Evolutionary conservation across 1,284 basidiomycete species (phyloP), one percentile per base, ranked within the genome.

Genomic region (Tilletia caries): DNA sequence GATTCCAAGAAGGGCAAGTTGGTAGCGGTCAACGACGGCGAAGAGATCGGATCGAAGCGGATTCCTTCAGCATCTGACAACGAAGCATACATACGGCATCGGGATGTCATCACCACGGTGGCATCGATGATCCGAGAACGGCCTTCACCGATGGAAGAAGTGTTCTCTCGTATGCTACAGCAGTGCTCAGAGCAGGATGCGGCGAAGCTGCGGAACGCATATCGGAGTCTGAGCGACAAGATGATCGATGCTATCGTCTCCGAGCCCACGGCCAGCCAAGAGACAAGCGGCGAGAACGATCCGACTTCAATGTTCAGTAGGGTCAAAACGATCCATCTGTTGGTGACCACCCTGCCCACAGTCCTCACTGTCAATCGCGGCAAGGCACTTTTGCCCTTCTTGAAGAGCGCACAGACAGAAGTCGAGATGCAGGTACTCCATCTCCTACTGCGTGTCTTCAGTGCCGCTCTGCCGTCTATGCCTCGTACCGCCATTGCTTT

Each of bases 231-330:
- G 33, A 92, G 91, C 73, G 92, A 94, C 77, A 87, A 88, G 0
- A 84, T 98, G 74, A 92, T 97, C 67, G 91, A 93, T 79, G 89
- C 89, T 15, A 86, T 98, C 20, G 91, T 95, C 3, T 94, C 95
- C 83, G 91, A 90, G 0, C 89, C 58, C 15, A 34, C 58, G 32
- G 15, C 32, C 32, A 10, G 10, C 32, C 32, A 25, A 13, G 29
- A 33, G 18, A 27, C 32, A 34, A 8, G 90, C 4, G 89, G 90
- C 76, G 84, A 90, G 25, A 89, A 90, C 62, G 68, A 62, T 34
- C 33, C 58, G 20, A 62, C 27, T 33, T 62, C 58, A 5, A 37
- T 52, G 44, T 65, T 78, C 65, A 77, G 75, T n/a, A 74, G 75
- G 79, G 88, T 96, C 73, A 87, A 91, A 75, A 92, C 92, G 0